phyloP scores from a whole-genome alignment of 306 rosid species.

The Medicago lupulina region DNA sequence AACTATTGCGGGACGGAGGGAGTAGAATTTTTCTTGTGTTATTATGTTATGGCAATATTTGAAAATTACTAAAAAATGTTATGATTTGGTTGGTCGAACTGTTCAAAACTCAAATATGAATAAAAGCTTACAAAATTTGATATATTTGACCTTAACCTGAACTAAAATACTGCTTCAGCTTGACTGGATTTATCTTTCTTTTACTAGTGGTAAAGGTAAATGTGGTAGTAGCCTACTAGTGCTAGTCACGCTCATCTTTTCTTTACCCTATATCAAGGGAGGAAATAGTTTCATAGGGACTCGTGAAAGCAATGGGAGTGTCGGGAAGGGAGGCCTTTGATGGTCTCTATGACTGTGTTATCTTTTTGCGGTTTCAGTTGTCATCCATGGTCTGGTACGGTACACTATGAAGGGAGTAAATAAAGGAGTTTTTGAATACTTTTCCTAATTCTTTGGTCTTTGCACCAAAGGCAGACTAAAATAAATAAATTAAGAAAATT shows the following conservation, averaged over 20 bases:
- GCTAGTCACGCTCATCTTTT: constrained; percentile 32
- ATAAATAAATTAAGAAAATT: no score
- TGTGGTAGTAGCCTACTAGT: neutral
- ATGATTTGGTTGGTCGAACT: no score
- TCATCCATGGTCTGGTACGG: constrained; percentile 9
- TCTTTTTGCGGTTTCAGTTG: constrained; percentile 14
- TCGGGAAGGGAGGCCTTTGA: neutral
- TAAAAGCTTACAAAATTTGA: no score
- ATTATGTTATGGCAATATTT: no score
- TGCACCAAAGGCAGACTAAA: constrained; percentile 5
- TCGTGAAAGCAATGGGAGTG: constrained; percentile 39
- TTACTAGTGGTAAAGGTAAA: neutral
- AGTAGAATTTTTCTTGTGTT: no score
- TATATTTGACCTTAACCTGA: no score
- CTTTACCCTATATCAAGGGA: constrained; percentile 50
- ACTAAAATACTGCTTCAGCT: no score
- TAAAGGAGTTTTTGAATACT: neutral
- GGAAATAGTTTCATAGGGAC: constrained; percentile 45
- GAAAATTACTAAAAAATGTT: no score
- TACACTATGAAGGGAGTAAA: neutral
- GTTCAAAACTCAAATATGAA: no score
- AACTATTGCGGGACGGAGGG: no score
- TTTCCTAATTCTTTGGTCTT: constrained; percentile 20
- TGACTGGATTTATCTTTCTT: no score
- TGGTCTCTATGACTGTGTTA: constrained; percentile 12